Base-by-base conservation (phyloP, 441 rosid genomes). In the Adansonia grandidieri region DNA sequence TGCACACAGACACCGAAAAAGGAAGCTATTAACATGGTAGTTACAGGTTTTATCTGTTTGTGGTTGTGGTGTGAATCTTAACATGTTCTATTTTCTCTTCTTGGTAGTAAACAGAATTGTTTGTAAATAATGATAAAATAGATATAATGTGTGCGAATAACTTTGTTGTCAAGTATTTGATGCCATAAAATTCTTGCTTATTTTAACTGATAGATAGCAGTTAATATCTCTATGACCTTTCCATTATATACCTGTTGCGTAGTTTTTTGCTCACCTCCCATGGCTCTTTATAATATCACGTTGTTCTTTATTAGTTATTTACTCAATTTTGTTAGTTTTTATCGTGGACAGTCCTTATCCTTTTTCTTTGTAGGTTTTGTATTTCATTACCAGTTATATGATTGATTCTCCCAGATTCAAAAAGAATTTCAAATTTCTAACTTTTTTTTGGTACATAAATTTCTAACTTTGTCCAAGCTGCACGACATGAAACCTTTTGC, bases 401-500 rank as follows among this genome's bases (percentile, higher is more conserved):
- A 17, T 57, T 56, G 54, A 28, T 58, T 57, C 54, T 57, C 65
- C 3, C 37, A 0, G 50, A 57, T 19, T 57, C 19, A 9, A 17
- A 73, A 19, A 57, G 66, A 10, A n/a, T 53, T 53, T 53, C 13
- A 51, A 53, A 13, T 53, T 53, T 53, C 17, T 53, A 3, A n/a
- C 19, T 53, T 53, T 53, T 51, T 51, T 11, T 51, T 51, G 56
- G 37, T 32, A 32, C 37, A 32, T 32, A 32, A 32, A 32, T 32
- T 32, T 32, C 37, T 32, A 32, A 32, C 37, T 32, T 32, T 32
- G 37, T 32, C 40, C 42, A 9, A 53, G 75, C 58, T 20, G 17
- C 47, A 71, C 1, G 28, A n/a, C 62, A 32, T 71, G 75, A 53
- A 71, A 28, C 24, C 45, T 71, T 62, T 28, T 51, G 62, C 28